Percentiles rank a stretch among this genome's conserved stretches.
phyloP scores from a whole-genome alignment of 176 grass and related monocot genomes.

The Miscanthus lutarioriparius region DNA sequence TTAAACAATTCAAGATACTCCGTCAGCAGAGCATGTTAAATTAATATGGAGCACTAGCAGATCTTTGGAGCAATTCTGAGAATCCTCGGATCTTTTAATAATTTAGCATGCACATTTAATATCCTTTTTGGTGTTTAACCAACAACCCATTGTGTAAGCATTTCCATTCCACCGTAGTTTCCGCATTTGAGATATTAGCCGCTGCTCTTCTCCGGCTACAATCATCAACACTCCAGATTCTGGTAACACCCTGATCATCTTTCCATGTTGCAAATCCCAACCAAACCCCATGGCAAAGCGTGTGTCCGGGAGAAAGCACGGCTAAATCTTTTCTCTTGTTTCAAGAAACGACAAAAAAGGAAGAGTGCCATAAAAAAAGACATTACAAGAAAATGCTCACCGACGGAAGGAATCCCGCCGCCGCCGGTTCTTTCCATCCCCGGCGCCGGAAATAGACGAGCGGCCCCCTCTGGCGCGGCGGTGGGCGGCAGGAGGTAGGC shows the following conservation, averaged over 20 bases:
- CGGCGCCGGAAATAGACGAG: not conserved
- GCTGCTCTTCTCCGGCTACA: not conserved
- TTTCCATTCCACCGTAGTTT: not conserved
- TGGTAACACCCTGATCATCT: not conserved
- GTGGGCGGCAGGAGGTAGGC: slow-evolving; percentile 14
- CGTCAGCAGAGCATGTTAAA: not conserved
- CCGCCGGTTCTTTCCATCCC: not conserved
- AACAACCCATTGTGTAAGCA: not conserved
- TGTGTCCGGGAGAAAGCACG: not conserved
- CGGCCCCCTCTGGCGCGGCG: slow-evolving; percentile 15
- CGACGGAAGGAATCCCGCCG: not conserved
- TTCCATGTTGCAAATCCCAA: slow-evolving; percentile 11
- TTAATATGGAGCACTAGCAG: not conserved
- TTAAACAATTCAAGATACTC: slow-evolving; percentile 19
- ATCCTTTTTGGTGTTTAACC: not conserved
- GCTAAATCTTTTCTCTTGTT: not conserved
- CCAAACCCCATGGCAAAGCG: not conserved
- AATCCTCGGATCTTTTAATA: not conserved
- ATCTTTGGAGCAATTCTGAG: not conserved
- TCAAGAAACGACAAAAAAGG: not conserved
- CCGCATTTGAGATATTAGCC: not conserved
- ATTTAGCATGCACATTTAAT: not conserved
- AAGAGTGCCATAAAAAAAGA: not conserved
- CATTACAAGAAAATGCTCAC: slow-evolving; percentile 37
- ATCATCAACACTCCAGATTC: not conserved